phyloP scores from a whole-genome alignment of 2,329 filamentous ascomycete genomes.

The Fusarium sp. region DNA sequence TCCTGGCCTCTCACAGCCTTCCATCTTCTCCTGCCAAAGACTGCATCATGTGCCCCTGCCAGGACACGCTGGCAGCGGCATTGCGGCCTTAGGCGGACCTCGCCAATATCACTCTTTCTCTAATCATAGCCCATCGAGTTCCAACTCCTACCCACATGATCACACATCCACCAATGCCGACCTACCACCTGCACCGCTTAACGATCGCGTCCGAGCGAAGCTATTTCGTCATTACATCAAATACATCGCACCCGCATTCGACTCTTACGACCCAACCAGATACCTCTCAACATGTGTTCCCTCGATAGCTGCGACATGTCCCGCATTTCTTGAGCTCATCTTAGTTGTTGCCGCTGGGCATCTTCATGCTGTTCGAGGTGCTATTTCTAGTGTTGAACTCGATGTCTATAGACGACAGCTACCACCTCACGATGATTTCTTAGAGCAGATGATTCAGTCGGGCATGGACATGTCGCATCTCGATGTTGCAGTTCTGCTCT shows the following conservation, averaged over 20 bases:
- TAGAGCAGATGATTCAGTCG: not conserved
- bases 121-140: constrained; percentile 11
- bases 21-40: not conserved
- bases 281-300: constrained; percentile 19
- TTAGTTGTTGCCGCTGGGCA: constrained; percentile 13
- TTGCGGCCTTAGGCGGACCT: not conserved
- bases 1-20: not conserved
- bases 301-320: constrained; percentile 15
- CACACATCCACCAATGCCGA: not conserved
- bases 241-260: constrained; percentile 29
- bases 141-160: not conserved
- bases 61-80: not conserved
- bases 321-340: constrained; percentile 19
- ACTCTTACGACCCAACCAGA: constrained; percentile 24
- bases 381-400: not conserved
- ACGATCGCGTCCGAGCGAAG: constrained; percentile 13
- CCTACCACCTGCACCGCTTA: constrained; percentile 7
- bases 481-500: not conserved
- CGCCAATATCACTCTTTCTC: not conserved
- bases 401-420: not conserved
- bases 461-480: constrained; percentile 1
- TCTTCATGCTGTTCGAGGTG: not conserved
- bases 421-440: not conserved
- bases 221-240: constrained; percentile 26
- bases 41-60: not conserved